Conservation (phyloP, 169 alveolate species). For the Eimeria necatrix region DNA sequence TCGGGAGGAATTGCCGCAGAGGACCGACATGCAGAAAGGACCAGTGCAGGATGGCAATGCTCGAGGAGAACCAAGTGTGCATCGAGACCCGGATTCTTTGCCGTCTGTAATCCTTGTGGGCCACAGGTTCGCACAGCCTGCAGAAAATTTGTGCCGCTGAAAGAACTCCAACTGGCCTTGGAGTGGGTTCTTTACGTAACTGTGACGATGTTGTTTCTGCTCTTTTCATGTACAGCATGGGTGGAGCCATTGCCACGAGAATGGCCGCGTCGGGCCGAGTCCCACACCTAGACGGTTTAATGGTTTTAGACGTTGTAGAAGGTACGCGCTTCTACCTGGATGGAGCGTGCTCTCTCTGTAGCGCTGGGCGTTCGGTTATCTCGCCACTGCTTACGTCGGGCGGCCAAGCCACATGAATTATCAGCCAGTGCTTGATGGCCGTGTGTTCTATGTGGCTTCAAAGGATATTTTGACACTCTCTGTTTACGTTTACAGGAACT, state of each 20-base stretch:
- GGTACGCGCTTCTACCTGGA: constrained; percentile 12
- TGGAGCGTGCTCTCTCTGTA: background rate
- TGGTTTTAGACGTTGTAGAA: constrained; percentile 93
- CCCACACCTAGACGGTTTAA: constrained; percentile 85
- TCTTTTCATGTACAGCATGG: constrained; percentile 72
- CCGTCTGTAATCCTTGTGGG: constrained; percentile 75
- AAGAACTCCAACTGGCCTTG: background rate
- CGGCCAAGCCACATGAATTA: too few relatives aligned
- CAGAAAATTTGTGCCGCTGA: background rate
- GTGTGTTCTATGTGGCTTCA: background rate
- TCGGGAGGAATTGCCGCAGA: background rate
- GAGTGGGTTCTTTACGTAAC: background rate
- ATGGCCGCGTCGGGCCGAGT: constrained; percentile 80
- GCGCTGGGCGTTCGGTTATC: background rate
- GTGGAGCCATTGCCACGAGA: constrained; percentile 80
- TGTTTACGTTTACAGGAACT: constrained; percentile 84
- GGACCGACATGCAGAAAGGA: background rate
- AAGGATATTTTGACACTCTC: background rate
- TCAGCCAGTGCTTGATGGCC: background rate
- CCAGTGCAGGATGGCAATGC: background rate
- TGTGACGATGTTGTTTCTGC: constrained; percentile 11
- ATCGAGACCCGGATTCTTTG: constrained; percentile 44
- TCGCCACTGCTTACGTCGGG: background rate
- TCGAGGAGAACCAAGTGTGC: background rate
- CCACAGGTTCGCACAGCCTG: constrained; percentile 52